Evolutionary conservation across 2,329 filamentous ascomycete genomes (phyloP).

Genomic region (Talaromyces sp.): DNA sequence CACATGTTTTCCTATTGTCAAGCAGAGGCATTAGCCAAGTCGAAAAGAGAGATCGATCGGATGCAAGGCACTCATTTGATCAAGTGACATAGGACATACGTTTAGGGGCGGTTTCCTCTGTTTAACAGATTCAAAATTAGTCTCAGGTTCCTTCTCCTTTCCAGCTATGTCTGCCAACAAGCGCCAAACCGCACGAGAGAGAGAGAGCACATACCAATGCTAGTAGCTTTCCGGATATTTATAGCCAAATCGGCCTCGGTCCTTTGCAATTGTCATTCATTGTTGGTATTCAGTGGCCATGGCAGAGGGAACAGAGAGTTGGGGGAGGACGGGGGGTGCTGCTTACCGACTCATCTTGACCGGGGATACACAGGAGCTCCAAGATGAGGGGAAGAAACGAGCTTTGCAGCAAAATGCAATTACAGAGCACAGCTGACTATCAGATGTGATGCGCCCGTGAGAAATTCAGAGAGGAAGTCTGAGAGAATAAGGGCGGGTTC

Average conservation of each 20-base stretch:
- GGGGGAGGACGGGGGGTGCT: background rate
- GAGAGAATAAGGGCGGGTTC: conserved; percentile 9
- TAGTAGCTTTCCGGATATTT: conserved; percentile 69
- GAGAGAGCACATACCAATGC: conserved; percentile 52
- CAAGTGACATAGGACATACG: conserved; percentile 46
- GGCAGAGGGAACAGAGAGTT: background rate
- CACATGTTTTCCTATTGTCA: conserved; percentile 77
- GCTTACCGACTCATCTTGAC: conserved; percentile 65
- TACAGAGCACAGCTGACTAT: conserved; percentile 24
- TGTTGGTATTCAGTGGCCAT: background rate
- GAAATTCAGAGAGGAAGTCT: background rate
- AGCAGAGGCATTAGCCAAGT: conserved; percentile 10
- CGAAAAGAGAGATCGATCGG: background rate
- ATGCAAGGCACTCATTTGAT: background rate
- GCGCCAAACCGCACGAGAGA: background rate
- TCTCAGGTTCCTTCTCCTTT: conserved; percentile 8
- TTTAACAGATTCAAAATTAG: conserved; percentile 23
- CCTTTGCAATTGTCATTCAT: conserved; percentile 37
- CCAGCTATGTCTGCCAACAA: background rate
- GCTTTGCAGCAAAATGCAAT: conserved; percentile 25
- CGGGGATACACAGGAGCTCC: conserved; percentile 42
- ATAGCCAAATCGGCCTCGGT: conserved; percentile 67
- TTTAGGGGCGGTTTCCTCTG: conserved; percentile 69
- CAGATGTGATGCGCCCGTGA: conserved; percentile 13
- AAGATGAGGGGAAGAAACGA: conserved; percentile 21